Evolutionary conservation across 2,329 filamentous ascomycete genomes (phyloP), one percentile per base, ranked within the genome.

Genomic region (Stachybotrys elegans): DNA sequence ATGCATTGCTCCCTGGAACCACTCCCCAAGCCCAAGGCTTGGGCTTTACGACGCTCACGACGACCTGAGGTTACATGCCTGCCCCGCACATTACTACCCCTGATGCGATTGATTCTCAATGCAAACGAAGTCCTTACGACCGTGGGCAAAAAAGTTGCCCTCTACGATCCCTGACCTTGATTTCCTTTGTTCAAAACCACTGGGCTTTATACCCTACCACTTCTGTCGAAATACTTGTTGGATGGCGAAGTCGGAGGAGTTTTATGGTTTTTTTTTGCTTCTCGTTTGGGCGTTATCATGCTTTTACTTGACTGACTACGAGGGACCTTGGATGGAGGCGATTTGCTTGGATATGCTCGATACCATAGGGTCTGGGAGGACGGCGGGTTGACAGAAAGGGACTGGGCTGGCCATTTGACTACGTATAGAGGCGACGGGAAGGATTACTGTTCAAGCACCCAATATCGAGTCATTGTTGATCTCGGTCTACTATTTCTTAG

Each of bases 191-290:
- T n/a, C n/a, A n/a, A n/a, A n/a, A n/a, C n/a, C n/a, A n/a, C n/a
- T n/a, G n/a, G n/a, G n/a, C n/a, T n/a, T n/a, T n/a, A n/a, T n/a
- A n/a, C n/a, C n/a, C n/a, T n/a, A n/a, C n/a, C n/a, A n/a, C n/a
- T n/a, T n/a, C n/a, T n/a, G n/a, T n/a, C n/a, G n/a, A n/a, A n/a
- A n/a, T n/a, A n/a, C n/a, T n/a, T n/a, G n/a, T n/a, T n/a, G n/a
- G n/a, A n/a, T n/a, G n/a, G n/a, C 46, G 53, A 43, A 49, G 48
- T 44, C 48, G 54, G 48, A 54, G 55, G 55, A 58, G 55, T 58
- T 57, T 45, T 35, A 48, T 37, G 55, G 55, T 52, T 55, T 57
- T 36, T n/a, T n/a, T 27, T 12, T 21, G 32, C 14, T 19, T 31
- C 22, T 23, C n/a, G 17, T 29, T 38, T 25, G 16, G 34, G 42